Evolutionary conservation across 345 rosid genomes (phyloP).

Genomic region (Aquilaria yunnanensis): DNA sequence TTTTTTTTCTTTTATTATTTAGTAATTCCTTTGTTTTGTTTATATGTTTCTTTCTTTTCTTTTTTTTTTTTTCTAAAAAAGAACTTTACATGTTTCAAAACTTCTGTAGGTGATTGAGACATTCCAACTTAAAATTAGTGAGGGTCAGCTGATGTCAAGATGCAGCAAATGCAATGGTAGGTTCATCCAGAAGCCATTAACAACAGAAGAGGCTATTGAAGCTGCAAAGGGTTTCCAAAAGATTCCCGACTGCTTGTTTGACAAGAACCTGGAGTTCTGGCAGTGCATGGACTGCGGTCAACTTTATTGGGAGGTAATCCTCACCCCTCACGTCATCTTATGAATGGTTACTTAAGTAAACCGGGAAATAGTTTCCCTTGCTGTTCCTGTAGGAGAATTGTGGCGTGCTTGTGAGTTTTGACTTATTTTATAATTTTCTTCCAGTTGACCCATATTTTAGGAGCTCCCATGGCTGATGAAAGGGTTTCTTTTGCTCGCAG

Average conservation of each 20-base stretch:
- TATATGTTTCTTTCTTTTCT: not conserved
- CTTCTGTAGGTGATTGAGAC: constrained; percentile 61
- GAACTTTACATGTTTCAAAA: not conserved
- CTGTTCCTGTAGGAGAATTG: not conserved
- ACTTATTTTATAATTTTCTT: not conserved
- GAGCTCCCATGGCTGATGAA: not conserved
- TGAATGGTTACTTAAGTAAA: too few relatives aligned
- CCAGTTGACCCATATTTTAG: not conserved
- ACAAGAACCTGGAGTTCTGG: constrained; percentile 89
- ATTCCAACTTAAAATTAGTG: constrained; percentile 61
- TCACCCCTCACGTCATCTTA: too few relatives aligned
- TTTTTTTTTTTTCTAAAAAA: not conserved
- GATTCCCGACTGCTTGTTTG: constrained; percentile 77
- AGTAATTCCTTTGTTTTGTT: not conserved
- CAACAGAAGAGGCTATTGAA: constrained; percentile 84
- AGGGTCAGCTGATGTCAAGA: constrained; percentile 83
- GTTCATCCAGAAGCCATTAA: constrained; percentile 75
- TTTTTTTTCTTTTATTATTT: not conserved
- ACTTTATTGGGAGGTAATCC: constrained; percentile 93
- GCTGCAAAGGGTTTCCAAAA: constrained; percentile 93
- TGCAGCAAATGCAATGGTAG: constrained; percentile 94
- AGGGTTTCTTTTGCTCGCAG: constrained; percentile 25
- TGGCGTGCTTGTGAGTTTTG: not conserved
- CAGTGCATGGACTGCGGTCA: constrained; percentile 95
- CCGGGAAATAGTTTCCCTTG: too few relatives aligned